Evolutionary conservation across 1,139 yeast species (phyloP).

Genomic region (Candida sp.): DNA sequence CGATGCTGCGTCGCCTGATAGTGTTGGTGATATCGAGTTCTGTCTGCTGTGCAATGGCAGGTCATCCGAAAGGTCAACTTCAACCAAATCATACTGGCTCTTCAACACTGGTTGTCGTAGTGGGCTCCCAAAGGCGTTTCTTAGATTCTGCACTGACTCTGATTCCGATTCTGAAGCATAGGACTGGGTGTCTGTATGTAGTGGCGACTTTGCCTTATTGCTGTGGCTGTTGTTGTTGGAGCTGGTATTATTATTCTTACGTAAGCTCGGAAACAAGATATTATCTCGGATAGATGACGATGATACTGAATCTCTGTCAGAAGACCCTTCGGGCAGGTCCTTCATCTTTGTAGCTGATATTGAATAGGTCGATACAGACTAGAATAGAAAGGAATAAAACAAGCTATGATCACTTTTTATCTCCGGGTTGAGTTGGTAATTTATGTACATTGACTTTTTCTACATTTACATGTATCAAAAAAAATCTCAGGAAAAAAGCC

Average conservation of each 20-base stretch:
- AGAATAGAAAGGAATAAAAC: neutral
- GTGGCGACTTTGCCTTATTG: neutral
- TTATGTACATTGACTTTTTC: neutral
- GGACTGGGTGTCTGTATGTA: slow-evolving; percentile 4
- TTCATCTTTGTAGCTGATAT: neutral
- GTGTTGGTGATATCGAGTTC: neutral
- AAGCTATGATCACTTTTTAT: neutral
- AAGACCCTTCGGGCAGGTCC: neutral
- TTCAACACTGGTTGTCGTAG: neutral
- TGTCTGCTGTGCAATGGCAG: neutral
- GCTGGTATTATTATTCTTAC: neutral
- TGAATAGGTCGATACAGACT: neutral
- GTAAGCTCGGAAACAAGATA: neutral
- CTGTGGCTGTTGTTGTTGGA: neutral
- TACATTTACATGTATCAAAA: neutral
- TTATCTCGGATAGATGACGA: neutral
- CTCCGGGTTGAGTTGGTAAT: neutral
- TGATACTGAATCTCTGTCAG: neutral
- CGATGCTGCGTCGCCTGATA: slow-evolving; percentile 15
- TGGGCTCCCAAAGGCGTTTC: slow-evolving; percentile 8
- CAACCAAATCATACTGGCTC: slow-evolving; percentile 2
- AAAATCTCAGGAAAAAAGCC: neutral
- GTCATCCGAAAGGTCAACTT: slow-evolving; percentile 11
- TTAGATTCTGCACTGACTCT: slow-evolving; percentile 8
- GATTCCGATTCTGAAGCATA: slow-evolving; percentile 5